Evolutionary conservation across 441 rosid genomes (phyloP).

Genomic region (Syzygium syzygioides): DNA sequence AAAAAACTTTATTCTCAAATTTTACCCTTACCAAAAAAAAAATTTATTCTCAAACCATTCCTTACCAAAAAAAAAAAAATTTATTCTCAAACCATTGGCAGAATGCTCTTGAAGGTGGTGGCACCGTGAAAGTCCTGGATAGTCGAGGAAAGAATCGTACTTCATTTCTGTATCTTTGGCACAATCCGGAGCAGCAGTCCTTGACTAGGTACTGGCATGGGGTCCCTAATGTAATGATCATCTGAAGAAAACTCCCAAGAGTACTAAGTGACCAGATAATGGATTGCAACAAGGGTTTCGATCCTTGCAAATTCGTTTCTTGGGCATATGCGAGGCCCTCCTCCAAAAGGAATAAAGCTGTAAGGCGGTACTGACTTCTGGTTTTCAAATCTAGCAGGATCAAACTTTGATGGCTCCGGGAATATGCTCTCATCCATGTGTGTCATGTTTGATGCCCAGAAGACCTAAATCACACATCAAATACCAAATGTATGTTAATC

Average conservation of each 20-base stretch:
- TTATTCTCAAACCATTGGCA: neutral
- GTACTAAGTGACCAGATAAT: constrained; percentile 24
- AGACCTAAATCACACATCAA: neutral
- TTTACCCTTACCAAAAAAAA: too few relatives aligned
- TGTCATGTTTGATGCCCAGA: constrained; percentile 16
- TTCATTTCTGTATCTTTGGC: neutral
- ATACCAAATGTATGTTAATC: neutral
- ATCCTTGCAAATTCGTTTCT: constrained; percentile 32
- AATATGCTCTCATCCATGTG: constrained; percentile 20
- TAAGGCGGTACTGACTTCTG: constrained; percentile 7
- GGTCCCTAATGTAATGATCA: constrained; percentile 7
- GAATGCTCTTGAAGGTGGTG: neutral
- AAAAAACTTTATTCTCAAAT: too few relatives aligned
- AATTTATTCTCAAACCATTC: too few relatives aligned
- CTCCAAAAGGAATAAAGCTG: constrained; percentile 22
- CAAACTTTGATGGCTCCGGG: constrained; percentile 14
- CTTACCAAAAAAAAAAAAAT: too few relatives aligned
- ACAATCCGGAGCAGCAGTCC: constrained; percentile 12
- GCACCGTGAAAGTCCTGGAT: neutral
- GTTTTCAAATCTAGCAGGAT: constrained; percentile 20
- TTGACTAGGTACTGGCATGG: constrained; percentile 11
- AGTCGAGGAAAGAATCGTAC: neutral
- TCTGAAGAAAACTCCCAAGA: constrained; percentile 7
- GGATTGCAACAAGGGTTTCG: constrained; percentile 22
- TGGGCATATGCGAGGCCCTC: constrained; percentile 24